Evolutionary conservation across 306 rosid genomes (phyloP).

Genomic region (Malus sieversii): DNA sequence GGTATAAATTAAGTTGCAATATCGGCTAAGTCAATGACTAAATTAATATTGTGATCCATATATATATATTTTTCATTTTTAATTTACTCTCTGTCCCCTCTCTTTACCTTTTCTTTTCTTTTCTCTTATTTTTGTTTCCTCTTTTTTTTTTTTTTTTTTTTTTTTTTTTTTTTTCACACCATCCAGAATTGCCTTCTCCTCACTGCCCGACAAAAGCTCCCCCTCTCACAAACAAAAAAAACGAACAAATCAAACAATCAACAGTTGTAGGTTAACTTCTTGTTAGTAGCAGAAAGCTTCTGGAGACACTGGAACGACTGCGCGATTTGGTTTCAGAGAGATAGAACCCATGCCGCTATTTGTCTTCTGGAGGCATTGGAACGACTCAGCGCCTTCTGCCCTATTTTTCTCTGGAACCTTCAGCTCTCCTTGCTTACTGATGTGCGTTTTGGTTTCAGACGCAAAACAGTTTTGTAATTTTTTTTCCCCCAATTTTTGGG

Average conservation of each 20-base stretch:
- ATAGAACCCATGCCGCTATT: too few species aligned
- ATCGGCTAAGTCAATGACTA: too few species aligned
- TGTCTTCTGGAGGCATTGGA: constrained; percentile 1
- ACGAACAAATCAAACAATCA: neutral
- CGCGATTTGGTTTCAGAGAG: constrained; percentile 15
- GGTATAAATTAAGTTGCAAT: too few species aligned
- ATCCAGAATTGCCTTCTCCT: too few species aligned
- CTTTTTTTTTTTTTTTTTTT: too few species aligned
- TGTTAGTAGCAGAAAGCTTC: constrained; percentile 84
- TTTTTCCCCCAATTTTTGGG: neutral
- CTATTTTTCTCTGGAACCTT: constrained; percentile 20
- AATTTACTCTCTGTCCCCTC: too few species aligned
- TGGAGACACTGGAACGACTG: constrained; percentile 95
- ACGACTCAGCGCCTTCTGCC: constrained; percentile 82
- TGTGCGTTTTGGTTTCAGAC: constrained; percentile 5
- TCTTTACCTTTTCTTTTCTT: too few species aligned
- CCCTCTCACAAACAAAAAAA: neutral
- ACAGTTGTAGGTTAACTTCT: constrained; percentile 85
- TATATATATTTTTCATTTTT: too few species aligned
- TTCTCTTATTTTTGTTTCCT: too few species aligned
- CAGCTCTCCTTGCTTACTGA: neutral
- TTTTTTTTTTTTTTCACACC: too few species aligned
- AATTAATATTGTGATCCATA: too few species aligned
- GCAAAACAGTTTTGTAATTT: constrained; percentile 4
- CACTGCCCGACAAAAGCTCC: too few species aligned